A percentile compares a stretch with the other conserved stretches of the same genome.
Evolutionary conservation across 2,329 filamentous ascomycete species (phyloP).

Genomic region (Pestalotiopsis fici): DNA sequence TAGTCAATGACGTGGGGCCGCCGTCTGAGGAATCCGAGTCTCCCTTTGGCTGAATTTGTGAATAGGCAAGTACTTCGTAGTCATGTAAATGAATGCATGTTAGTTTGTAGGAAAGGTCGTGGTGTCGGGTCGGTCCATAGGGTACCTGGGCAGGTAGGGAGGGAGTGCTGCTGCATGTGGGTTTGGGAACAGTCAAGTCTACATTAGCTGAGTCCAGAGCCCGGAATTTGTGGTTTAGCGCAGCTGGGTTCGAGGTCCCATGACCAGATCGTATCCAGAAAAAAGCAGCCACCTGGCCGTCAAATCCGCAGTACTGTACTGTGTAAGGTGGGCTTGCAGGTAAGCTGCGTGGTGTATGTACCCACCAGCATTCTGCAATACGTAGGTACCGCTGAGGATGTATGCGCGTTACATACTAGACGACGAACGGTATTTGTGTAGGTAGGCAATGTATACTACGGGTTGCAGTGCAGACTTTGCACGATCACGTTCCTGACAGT

Average conservation of each 20-base stretch:
- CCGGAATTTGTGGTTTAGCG: slow-evolving; percentile 6
- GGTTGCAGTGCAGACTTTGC: background rate
- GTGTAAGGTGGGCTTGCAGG: slow-evolving; percentile 5
- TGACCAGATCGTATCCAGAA: slow-evolving; percentile 11
- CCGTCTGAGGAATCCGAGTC: background rate
- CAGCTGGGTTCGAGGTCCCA: slow-evolving; percentile 5
- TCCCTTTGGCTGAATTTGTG: background rate
- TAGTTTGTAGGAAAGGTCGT: background rate
- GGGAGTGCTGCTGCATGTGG: background rate
- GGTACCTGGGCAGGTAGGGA: background rate
- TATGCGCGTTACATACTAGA: background rate
- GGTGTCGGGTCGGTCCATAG: background rate
- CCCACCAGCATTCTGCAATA: slow-evolving; percentile 6
- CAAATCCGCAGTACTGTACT: slow-evolving; percentile 1
- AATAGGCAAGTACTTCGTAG: no score
- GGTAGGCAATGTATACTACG: background rate
- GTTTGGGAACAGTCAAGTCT: background rate
- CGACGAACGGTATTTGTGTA: background rate
- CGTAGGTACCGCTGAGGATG: background rate
- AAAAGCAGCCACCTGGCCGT: slow-evolving; percentile 9
- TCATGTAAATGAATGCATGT: background rate
- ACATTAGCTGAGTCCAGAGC: background rate
- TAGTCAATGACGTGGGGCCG: background rate
- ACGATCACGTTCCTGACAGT: slow-evolving; percentile 9
- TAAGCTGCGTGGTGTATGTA: slow-evolving; percentile 9